Percentiles rank a stretch among this genome's conserved stretches.
phyloP scores from a whole-genome alignment of 257 asterid species.

The Marsdenia floribunda region DNA sequence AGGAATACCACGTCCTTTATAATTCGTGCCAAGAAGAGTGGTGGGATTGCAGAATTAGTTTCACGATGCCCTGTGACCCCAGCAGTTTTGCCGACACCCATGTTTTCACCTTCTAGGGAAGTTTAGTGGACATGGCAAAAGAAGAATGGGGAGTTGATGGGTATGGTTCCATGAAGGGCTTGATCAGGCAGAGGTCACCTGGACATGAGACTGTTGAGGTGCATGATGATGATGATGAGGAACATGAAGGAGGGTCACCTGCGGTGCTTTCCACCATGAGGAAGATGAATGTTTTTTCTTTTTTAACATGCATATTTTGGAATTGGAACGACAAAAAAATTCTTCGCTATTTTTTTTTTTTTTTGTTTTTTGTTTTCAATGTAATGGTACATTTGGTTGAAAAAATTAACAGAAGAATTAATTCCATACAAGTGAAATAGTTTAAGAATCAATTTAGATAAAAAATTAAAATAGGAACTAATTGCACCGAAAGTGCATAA shows the following conservation, averaged over 20 bases:
- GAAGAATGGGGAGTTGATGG: conserved; percentile 95
- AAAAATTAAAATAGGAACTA: too few species aligned
- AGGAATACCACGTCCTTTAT: conserved; percentile 61
- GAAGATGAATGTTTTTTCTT: too few species aligned
- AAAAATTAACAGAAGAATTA: too few species aligned
- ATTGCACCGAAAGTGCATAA: too few species aligned
- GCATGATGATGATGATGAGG: conserved; percentile 58
- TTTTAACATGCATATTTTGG: too few species aligned
- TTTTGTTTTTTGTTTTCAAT: too few species aligned
- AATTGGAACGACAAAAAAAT: too few species aligned
- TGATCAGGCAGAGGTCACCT: conserved; percentile 72
- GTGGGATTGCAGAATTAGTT: conserved; percentile 72
- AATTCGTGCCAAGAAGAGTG: conserved; percentile 72
- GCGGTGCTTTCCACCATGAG: too few species aligned
- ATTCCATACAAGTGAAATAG: too few species aligned
- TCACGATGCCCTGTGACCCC: conserved; percentile 79
- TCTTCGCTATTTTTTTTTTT: too few species aligned
- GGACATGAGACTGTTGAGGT: conserved; percentile 50
- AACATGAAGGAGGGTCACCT: conserved; percentile 59
- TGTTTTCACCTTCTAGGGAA: conserved; percentile 76
- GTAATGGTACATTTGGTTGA: too few species aligned
- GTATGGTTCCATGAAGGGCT: conserved; percentile 79
- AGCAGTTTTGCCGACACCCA: conserved; percentile 67
- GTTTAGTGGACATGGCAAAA: conserved; percentile 79
- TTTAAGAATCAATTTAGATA: too few species aligned